These are phyloP conservation scores for Plasmodium cynomolgi DNA, from an alignment of 169 alveolate species.

Conservation along the genomic window DNA sequence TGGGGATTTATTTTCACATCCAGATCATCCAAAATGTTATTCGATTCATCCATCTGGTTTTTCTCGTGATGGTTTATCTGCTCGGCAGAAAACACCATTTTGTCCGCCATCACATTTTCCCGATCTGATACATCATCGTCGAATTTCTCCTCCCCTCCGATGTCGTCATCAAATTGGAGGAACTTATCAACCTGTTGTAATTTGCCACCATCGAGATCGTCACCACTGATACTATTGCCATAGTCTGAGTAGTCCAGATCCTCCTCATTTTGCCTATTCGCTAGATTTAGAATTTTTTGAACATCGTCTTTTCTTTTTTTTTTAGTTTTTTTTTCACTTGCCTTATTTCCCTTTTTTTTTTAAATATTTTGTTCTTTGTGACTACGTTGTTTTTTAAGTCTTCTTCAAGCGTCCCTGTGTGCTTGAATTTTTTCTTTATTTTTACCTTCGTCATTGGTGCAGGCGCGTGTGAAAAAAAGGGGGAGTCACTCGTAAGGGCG, in stretches of 20 bases:
- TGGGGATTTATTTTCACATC: conserved; percentile 59
- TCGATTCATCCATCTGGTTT: neutral
- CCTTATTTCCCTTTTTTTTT: conserved; percentile 26
- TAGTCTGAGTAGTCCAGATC: conserved; percentile 22
- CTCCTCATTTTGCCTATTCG: conserved; percentile 58
- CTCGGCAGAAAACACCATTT: neutral
- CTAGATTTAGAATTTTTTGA: conserved; percentile 37
- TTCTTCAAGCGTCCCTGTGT: conserved; percentile 31
- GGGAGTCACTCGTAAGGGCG: neutral
- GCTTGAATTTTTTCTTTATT: conserved; percentile 25
- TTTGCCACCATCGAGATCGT: neutral
- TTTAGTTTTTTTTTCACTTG: neutral
- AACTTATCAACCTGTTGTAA: conserved; percentile 32
- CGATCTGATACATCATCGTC: conserved; percentile 16
- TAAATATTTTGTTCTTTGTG: conserved; percentile 17
- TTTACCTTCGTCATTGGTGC: conserved; percentile 33
- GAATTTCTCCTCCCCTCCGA: conserved; percentile 18
- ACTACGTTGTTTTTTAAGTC: conserved; percentile 40
- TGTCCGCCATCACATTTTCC: conserved; percentile 11
- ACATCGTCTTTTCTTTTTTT: conserved; percentile 22
- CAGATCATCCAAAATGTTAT: conserved; percentile 34
- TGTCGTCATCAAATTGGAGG: conserved; percentile 73
- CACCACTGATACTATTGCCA: conserved; percentile 1
- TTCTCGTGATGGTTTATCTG: neutral
- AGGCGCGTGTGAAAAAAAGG: neutral